Evolutionary conservation across 495 filamentous ascomycete species (phyloP), one percentile per base, ranked within the genome.

Genomic region (Penicillium steckii): DNA sequence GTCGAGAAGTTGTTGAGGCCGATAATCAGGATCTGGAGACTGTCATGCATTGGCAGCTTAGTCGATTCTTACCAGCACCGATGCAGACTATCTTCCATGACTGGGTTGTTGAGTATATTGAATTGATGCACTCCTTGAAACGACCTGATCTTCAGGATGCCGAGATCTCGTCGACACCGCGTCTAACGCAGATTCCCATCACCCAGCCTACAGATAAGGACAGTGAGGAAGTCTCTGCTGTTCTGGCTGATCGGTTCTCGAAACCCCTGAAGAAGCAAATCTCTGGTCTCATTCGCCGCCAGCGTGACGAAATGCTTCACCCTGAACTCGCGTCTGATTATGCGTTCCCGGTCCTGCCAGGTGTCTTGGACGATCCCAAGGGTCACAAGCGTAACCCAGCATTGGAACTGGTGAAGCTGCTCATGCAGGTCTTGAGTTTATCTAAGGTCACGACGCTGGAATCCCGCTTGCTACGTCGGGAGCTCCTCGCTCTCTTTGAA

Each of bases 41-140:
- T 29, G 85, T 97, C 66, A 97, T 97, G 94, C 89, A 95, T 66
- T 99, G 95, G 95, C 95, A 97, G 67, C 85, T 97, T 52, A 86
- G 80, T 48, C 90, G 88, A 5, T 96, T 96, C 72, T 72, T 99
- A 7, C 94, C 94, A 1, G 55, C 75, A 6, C 81, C 85, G 13
- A 82, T 97, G 59, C 90, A 97, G 61, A 80, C 83, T 17, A 80
- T 86, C 48, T 97, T 99, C 79, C 82, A 91, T 57, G 86, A 97
- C 60, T 95, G 90, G 88, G 80, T 96, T 13, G 82, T 96, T 40
- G 91, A 97, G 67, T 97, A 96, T 71, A 88, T 97, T 57, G 86
- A 96, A 57, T 78, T 96, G 44, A 97, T 99, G 92, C 90, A 97
- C 62, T 68, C 77, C 27, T 75, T 88, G 53, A 97, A 96, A 66